A percentile compares a stretch with the other conserved stretches of the same genome.
These are phyloP conservation scores for Fusarium transvaalense DNA, from an alignment of 2,329 filamentous ascomycete genomes.

Conservation along the genomic window DNA sequence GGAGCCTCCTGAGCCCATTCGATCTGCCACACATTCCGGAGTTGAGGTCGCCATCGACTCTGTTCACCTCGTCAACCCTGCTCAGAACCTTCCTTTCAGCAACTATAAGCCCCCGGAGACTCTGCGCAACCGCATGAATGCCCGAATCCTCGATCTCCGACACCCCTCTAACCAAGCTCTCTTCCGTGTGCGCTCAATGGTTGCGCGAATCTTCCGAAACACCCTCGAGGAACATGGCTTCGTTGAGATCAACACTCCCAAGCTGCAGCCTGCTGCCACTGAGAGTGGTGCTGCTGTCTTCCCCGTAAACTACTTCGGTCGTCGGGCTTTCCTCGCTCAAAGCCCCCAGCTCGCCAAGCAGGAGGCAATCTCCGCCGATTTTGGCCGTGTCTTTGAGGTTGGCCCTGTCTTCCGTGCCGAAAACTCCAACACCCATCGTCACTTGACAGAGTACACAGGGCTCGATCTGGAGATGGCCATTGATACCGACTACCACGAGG, in stretches of 20 bases:
- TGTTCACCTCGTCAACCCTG: slow-evolving; percentile 65
- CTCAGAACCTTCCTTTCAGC: slow-evolving; percentile 63
- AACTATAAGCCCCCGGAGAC: slow-evolving; percentile 74
- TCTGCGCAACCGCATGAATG: slow-evolving; percentile 76
- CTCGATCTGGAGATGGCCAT: slow-evolving; percentile 95
- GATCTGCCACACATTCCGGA: slow-evolving; percentile 79
- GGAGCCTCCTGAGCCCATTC: slow-evolving; percentile 78
- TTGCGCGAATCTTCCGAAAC: slow-evolving; percentile 83
- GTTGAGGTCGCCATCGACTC: slow-evolving; percentile 78
- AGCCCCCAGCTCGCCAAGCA: slow-evolving; percentile 94
- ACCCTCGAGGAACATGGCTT: slow-evolving; percentile 82
- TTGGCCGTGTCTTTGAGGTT: slow-evolving; percentile 85
- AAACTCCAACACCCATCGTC: slow-evolving; percentile 94
- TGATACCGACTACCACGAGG: slow-evolving; percentile 89
- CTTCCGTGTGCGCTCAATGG: slow-evolving; percentile 85
- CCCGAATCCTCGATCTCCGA: slow-evolving; percentile 85
- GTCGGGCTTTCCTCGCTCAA: slow-evolving; percentile 88
- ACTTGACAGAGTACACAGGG: slow-evolving; percentile 94
- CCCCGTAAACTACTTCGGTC: slow-evolving; percentile 90
- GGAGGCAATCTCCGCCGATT: slow-evolving; percentile 90
- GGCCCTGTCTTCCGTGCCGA: slow-evolving; percentile 86
- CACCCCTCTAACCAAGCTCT: slow-evolving; percentile 89
- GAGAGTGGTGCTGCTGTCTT: slow-evolving; percentile 94
- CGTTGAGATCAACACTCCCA: slow-evolving; percentile 94
- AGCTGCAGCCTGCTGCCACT: slow-evolving; percentile 88